Conservation (phyloP, 495 filamentous ascomycete species). For the Sabuloglossum arenarium region DNA sequence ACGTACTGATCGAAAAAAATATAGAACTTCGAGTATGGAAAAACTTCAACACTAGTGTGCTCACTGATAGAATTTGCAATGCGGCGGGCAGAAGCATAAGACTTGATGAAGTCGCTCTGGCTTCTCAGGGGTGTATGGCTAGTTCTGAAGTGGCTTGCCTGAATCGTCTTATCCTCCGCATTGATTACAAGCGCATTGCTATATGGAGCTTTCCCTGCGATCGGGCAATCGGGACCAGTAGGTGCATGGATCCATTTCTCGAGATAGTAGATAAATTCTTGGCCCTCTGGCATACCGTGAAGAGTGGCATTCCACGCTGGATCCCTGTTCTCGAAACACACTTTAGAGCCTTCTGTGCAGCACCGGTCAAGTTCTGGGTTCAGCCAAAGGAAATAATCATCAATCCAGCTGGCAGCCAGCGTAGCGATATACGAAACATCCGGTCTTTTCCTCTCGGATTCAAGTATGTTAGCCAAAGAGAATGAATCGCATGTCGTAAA, state of each 20-base stretch:
- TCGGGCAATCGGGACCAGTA: slow-evolving; percentile 61
- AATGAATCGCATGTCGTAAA: slow-evolving; percentile 71
- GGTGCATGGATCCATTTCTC: slow-evolving; percentile 63
- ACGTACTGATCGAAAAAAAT: slow-evolving; percentile 98
- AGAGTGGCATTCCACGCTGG: slow-evolving; percentile 78
- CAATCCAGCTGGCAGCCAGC: slow-evolving; percentile 87
- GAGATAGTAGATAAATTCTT: slow-evolving; percentile 73
- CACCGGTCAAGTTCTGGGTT: slow-evolving; percentile 68
- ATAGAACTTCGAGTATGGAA: slow-evolving; percentile 92
- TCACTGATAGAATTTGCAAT: slow-evolving; percentile 55
- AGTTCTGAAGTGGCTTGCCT: slow-evolving; percentile 79
- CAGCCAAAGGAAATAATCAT: slow-evolving; percentile 91
- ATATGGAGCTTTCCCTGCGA: slow-evolving; percentile 77
- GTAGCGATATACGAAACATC: slow-evolving; percentile 83
- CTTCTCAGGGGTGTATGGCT: slow-evolving; percentile 65
- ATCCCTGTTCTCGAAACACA: slow-evolving; percentile 57
- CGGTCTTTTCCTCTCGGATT: slow-evolving; percentile 77
- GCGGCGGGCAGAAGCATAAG: slow-evolving; percentile 75
- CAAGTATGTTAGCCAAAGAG: slow-evolving; percentile 70
- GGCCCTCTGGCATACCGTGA: slow-evolving; percentile 73
- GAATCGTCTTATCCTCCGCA: slow-evolving; percentile 34
- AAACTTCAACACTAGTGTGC: slow-evolving; percentile 52
- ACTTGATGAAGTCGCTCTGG: slow-evolving; percentile 84
- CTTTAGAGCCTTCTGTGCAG: slow-evolving; percentile 36
- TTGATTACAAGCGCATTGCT: slow-evolving; percentile 70